Base-by-base conservation (phyloP, 2,329 filamentous ascomycete species). In the Aspergillus ochraceus region DNA sequence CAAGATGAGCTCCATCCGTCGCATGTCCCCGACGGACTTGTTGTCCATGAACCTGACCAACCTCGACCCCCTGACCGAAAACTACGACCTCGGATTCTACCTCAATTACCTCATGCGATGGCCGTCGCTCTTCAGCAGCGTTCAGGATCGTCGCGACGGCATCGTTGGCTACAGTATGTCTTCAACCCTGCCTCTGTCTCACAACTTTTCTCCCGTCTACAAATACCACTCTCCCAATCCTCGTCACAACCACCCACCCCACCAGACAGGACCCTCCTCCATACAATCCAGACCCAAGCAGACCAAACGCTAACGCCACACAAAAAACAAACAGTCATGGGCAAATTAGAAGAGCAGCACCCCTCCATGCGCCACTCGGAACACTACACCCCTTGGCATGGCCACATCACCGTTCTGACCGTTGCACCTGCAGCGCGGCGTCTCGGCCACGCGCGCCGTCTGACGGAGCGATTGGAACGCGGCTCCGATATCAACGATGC, bases 341-440 rank as follows among this genome's bases (percentile, higher is more conserved):
- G 94, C 73, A 99, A 99, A 80, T 86, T 96, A 61, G 94, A 98
- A 81, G 88, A 92, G 64, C 96, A 92, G 57, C 89, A 90, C 17
- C 82, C 90, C 49, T 87, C 88, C 55, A 86, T 90, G 74, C 84
- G 86, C 60, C 87, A 87, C 70, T 95, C 91, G 53, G 84, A 89
- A 70, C 92, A 97, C 79, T 96, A 96, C 79, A 89, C 97, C n/a
- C 94, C 94, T n/a, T 98, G 92, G 91, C 95, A 99, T 79, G 94
- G 92, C 20, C 95, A 99, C 78, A 96, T 99, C 73, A 99, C 95
- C 4, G 95, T 94, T 39, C 83, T 99, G 54, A 98, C 95, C 0
- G 91, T 99, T 20, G 89, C 94, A 0, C 95, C 95, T 0, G 87
- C 89, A 58, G 92, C 92, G 53, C 88, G 95, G 29, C 86, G 95